These are phyloP conservation scores for Cucurbita moschata DNA, from an alignment of 306 rosid species.

Conservation along the genomic window DNA sequence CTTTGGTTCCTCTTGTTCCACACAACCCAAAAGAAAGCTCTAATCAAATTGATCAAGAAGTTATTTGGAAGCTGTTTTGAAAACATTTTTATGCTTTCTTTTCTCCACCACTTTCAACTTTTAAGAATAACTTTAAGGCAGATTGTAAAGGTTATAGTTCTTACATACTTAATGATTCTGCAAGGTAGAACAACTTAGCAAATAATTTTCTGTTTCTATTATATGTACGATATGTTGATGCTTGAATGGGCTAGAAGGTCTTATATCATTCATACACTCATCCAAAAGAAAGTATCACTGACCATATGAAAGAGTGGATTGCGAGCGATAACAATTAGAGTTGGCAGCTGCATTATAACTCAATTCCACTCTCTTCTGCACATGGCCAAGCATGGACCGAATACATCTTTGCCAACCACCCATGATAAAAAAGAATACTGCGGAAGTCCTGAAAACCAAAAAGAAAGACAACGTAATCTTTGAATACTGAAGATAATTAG, in stretches of 20 bases:
- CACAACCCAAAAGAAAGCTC: background rate
- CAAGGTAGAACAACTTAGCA: no score
- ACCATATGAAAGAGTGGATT: no score
- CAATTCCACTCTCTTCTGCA: constrained; percentile 31
- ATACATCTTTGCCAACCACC: constrained; percentile 69
- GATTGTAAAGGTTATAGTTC: no score
- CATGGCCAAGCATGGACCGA: constrained; percentile 33
- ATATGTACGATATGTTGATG: background rate
- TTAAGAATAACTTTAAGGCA: background rate
- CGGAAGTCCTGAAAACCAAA: background rate
- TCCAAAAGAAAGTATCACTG: background rate
- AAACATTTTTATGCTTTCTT: background rate
- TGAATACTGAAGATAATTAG: no score
- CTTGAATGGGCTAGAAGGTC: background rate
- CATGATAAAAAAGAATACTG: constrained; percentile 22
- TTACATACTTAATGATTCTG: no score
- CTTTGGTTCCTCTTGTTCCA: no score
- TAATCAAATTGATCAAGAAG: background rate
- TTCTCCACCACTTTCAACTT: background rate
- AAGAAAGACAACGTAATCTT: no score
- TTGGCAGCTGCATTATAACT: background rate
- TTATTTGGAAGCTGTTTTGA: background rate
- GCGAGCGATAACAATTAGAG: no score
- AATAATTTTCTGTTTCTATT: background rate
- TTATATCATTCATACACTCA: background rate